Base-by-base conservation (phyloP, 352 stramenopile species). In the Globisporangium apiculatum region DNA sequence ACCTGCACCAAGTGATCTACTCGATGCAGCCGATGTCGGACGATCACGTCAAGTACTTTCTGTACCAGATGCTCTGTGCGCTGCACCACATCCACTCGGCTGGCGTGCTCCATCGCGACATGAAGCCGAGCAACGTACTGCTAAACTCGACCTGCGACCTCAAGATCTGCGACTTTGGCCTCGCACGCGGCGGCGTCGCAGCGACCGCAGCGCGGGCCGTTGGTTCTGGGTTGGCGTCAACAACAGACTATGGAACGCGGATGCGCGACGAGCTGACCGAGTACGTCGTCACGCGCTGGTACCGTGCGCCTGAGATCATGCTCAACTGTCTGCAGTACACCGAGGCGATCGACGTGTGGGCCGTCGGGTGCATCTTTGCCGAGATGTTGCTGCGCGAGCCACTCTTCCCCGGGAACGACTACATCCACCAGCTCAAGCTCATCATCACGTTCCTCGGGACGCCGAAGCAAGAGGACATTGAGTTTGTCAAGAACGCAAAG, bases 351-450 rank as follows among this genome's bases (percentile, higher is more conserved):
- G 93, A 98, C 65, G 68, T 98, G 14, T 98, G 93, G 93, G 86
- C 83, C 55, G 93, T 98, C 17, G 97, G 97, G 15, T 99, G 97
- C 66, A 99, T 99, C 61, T 98, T 99, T 65, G 97, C 92, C 14
- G 97, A 99, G 75, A 92, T 99, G 62, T 83, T 99, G 15, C 65
- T 89, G 42, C 81, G 97, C 43, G 98, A 99, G 67, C 95, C 97
- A 49, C 84, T 98, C 40, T 99, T 99, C 63, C 93, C 79, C 4
- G 83, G 83, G 51, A 87, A 92, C 42, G 83, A 92, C 64, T 92
- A 90, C 66, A 82, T 91, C 46, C 76, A 92, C 60, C 83, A 92
- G 55, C 81, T 92, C 51, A 89, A 86, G 62, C 71, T 92, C 24
- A 92, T 92, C 48, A 85, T 83, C 65, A 83, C 82, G 59, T 87